Conservation (phyloP, 1,284 basidiomycete species). For the Sanghuangporus baumii region DNA sequence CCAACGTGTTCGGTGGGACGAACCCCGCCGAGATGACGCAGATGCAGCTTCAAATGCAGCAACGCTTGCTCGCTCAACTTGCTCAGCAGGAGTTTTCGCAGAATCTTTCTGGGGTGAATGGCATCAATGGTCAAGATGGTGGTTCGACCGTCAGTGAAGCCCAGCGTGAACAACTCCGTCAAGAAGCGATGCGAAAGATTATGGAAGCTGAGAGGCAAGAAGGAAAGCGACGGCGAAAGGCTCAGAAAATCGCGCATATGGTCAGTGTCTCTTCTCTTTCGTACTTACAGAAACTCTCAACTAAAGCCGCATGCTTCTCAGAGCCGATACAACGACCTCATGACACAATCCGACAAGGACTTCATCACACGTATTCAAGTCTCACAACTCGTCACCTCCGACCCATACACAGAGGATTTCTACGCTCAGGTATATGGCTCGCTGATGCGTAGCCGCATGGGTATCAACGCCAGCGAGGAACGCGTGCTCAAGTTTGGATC, state of each 20-base stretch:
- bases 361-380: slow-evolving; percentile 99
- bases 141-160: slow-evolving; percentile 39
- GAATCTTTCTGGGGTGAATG: slow-evolving; percentile 49
- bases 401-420: slow-evolving; percentile 97
- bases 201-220: slow-evolving; percentile 84
- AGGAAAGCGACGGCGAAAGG: slow-evolving; percentile 72
- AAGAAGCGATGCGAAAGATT: slow-evolving; percentile 81
- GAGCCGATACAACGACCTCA: slow-evolving; percentile 96
- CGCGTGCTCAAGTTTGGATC: slow-evolving; percentile 79
- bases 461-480: slow-evolving; percentile 62
- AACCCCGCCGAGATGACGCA: slow-evolving; percentile 32
- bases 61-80: slow-evolving; percentile 64
- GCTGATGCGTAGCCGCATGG: slow-evolving; percentile 71
- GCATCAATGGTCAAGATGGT: slow-evolving; percentile 17
- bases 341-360: slow-evolving; percentile 99
- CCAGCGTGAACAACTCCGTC: slow-evolving; percentile 57
- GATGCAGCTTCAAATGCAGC: slow-evolving; percentile 65
- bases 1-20: slow-evolving; percentile 9
- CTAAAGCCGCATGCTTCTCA: slow-evolving; percentile 29
- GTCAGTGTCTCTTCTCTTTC: slow-evolving; percentile 32
- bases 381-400: slow-evolving; percentile 92
- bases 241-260: slow-evolving; percentile 84
- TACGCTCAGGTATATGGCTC: slow-evolving; percentile 96
- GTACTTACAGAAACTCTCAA: slow-evolving; percentile 13
- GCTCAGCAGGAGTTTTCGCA: slow-evolving; percentile 62